Conservation (phyloP, 345 rosid genomes). For the Carallia brachiata region DNA sequence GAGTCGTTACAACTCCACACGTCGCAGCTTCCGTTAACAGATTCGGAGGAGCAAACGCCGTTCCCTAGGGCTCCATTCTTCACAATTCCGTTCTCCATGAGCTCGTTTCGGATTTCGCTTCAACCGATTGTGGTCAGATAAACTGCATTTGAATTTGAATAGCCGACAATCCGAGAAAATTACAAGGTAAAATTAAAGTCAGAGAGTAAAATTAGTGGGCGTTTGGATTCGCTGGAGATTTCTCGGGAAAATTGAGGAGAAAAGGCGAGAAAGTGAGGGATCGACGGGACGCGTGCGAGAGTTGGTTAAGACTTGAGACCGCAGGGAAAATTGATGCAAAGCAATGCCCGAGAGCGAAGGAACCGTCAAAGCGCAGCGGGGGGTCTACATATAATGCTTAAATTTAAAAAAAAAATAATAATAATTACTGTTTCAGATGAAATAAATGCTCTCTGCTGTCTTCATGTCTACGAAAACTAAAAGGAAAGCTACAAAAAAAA, state of each 20-base stretch:
- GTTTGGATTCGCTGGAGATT: constrained; percentile 2
- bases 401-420: too few relatives aligned
- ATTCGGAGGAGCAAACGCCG: constrained; percentile 66
- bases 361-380: background rate
- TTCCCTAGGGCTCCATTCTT: constrained; percentile 10
- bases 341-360: constrained; percentile 6
- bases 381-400: background rate
- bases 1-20: constrained; percentile 67
- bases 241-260: constrained; percentile 12
- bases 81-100: background rate
- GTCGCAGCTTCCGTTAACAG: constrained; percentile 61
- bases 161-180: background rate
- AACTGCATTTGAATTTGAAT: constrained; percentile 11
- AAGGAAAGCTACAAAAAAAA: too few relatives aligned
- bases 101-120: constrained; percentile 6
- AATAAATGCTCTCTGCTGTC: too few relatives aligned
- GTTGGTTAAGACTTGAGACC: background rate
- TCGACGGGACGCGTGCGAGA: background rate
- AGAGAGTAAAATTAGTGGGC: background rate
- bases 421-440: too few relatives aligned
- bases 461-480: too few relatives aligned
- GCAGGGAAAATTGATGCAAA: background rate
- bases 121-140: background rate
- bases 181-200: background rate
- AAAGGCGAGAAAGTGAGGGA: constrained; percentile 9